Evolutionary conservation across 2,329 filamentous ascomycete species (phyloP).

Genomic region (Eutypa lata): DNA sequence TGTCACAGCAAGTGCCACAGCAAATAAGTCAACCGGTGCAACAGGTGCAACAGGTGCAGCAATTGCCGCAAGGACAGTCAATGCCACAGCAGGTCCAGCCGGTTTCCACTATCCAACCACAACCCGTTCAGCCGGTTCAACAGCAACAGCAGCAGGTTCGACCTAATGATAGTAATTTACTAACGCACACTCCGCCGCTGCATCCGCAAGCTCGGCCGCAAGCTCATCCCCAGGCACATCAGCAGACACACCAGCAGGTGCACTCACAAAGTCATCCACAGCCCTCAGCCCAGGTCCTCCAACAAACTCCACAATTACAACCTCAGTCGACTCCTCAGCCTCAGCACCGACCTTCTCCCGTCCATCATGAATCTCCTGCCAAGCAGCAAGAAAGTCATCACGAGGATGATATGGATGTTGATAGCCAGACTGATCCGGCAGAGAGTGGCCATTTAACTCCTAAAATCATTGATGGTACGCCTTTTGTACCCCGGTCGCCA

Average conservation of each 20-base stretch:
- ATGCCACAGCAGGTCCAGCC: conserved; percentile 25
- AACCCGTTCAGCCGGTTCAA: conserved; percentile 16
- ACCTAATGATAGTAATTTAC: conserved; percentile 26
- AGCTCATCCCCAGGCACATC: conserved; percentile 18
- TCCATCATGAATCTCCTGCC: conserved; percentile 25
- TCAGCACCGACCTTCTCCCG: conserved; percentile 29
- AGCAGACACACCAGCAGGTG: conserved; percentile 24
- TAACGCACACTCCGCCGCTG: conserved; percentile 28
- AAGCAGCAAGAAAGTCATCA: conserved; percentile 37
- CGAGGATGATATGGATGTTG: conserved; percentile 52
- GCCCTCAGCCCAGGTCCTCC: conserved; percentile 19
- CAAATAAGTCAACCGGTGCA: conserved; percentile 28
- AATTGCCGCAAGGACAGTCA: conserved; percentile 29
- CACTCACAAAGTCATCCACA: conserved; percentile 27
- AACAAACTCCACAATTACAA: conserved; percentile 24
- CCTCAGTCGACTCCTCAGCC: conserved; percentile 24
- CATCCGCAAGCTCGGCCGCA: conserved; percentile 21
- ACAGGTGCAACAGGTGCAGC: conserved; percentile 22
- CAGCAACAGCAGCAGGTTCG: conserved; percentile 25
- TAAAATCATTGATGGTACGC: conserved; percentile 46
- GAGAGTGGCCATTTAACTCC: conserved; percentile 42
- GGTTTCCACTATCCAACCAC: conserved; percentile 22
- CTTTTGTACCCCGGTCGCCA: conserved; percentile 51
- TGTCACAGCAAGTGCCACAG: conserved; percentile 22
- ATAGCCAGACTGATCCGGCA: conserved; percentile 43